Conservation (phyloP, 108 stramenopile genomes). For the Nitzschia putrida region DNA sequence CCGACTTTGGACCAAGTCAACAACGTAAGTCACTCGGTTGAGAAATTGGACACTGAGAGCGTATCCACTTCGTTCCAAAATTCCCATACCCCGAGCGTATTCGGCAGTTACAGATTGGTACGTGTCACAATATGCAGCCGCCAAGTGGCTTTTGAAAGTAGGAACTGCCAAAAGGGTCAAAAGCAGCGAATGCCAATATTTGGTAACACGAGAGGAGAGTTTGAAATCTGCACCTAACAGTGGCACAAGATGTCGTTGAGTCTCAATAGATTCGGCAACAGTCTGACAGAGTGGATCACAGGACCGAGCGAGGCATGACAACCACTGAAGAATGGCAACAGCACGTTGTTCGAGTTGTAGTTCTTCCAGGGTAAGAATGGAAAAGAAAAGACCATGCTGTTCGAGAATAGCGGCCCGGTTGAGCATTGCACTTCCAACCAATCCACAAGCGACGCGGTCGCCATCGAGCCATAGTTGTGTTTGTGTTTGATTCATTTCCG, state of each 20-base stretch:
- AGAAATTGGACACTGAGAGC: conserved; percentile 89
- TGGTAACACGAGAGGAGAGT: conserved; percentile 59
- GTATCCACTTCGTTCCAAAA: conserved; percentile 80
- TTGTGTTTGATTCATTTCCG: conserved; percentile 61
- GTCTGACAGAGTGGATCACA: conserved; percentile 81
- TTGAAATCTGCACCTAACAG: conserved; percentile 76
- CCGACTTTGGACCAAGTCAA: conserved; percentile 66
- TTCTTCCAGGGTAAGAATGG: conserved; percentile 66
- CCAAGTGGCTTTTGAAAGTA: conserved; percentile 89
- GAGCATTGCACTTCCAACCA: conserved; percentile 65
- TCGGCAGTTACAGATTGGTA: conserved; percentile 76
- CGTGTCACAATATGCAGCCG: conserved; percentile 88
- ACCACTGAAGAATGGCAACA: conserved; percentile 66
- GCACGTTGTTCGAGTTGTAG: conserved; percentile 67
- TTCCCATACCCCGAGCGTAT: conserved; percentile 85
- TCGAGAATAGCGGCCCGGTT: conserved; percentile 50
- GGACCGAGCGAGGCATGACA: conserved; percentile 59
- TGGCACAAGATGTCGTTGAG: conserved; percentile 59
- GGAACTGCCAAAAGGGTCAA: conserved; percentile 90
- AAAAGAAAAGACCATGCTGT: conserved; percentile 60
- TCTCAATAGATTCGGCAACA: conserved; percentile 48
- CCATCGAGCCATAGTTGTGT: conserved; percentile 72
- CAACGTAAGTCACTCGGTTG: conserved; percentile 91
- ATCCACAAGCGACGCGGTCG: conserved; percentile 57
- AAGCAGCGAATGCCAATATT: conserved; percentile 83